Base-by-base conservation (phyloP, 164 flowering plant genomes). In the Stephania cephalantha region DNA sequence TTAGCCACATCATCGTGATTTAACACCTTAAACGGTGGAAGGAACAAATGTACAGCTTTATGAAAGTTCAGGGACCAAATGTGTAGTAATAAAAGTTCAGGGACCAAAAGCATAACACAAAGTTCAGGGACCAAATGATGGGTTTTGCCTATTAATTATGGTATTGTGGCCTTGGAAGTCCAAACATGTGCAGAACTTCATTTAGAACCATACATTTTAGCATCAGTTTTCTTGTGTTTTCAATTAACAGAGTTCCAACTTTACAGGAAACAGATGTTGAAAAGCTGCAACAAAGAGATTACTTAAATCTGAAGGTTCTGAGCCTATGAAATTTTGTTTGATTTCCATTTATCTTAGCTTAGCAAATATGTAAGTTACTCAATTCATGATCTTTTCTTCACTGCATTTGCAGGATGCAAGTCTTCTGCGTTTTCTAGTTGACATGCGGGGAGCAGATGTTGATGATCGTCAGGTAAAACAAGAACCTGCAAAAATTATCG, bases 191-290 rank as follows among this genome's bases (percentile, higher is more conserved):
- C 42, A 2, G 42, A 4, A 35, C 42, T 68, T 7, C 44, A 7
- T 67, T 67, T n/a, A 15, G 29, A 7, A 18, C 22, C 65, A 58
- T n/a, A 58, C 22, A 58, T 7, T 3, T 13, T 11, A 13, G 1
- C 64, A 1, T 70, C 48, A 17, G 46, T 42, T 46, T 46, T n/a
- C 22, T 46, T 42, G 31, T 73, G 13, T 55, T 17, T 35, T 73
- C 22, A 42, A 9, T 12, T n/a, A 63, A 11, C 22, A 1, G 18
- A 18, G 4, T 61, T 64, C 22, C 20, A 9, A 53, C 42, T 73
- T n/a, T 72, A 4, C 86, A 95, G 99, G 99, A 95, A 88, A 81
- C 92, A 48, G 98, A 95, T 81, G 93, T 95, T 78, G 99, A 95
- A 83, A 90, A 89, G 81, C 82, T 95, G 78, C 99, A 93, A 81